Conservation (phyloP, 2,329 filamentous ascomycete species). For the Trichophyton benhamiae region DNA sequence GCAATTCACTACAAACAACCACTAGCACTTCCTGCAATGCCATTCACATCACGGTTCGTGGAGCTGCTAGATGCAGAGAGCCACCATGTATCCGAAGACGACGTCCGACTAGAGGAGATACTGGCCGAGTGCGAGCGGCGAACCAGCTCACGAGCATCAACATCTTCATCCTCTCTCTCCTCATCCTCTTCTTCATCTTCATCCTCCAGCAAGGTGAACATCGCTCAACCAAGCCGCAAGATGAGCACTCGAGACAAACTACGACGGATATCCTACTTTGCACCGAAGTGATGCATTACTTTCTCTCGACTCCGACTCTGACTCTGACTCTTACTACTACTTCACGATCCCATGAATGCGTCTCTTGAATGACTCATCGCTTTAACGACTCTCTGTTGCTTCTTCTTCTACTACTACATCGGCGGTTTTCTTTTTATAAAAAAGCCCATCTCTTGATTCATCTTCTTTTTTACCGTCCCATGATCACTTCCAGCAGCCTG, state of each 20-base stretch:
- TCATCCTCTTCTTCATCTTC: background rate
- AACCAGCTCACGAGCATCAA: background rate
- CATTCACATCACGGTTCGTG: constrained; percentile 11
- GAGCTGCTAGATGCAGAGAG: constrained; percentile 12
- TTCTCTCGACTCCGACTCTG: background rate
- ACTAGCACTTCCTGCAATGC: constrained; percentile 1
- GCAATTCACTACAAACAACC: background rate
- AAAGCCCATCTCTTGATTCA: background rate
- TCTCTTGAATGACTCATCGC: background rate
- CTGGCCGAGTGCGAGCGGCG: constrained; percentile 10
- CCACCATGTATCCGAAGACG: constrained; percentile 9
- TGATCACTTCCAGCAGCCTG: background rate
- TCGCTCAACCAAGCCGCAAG: background rate
- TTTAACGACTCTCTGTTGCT: background rate
- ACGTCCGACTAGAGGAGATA: constrained; percentile 13
- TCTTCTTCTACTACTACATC: background rate
- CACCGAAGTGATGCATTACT: background rate
- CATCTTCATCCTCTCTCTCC: background rate
- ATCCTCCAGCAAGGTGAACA: constrained; percentile 2
- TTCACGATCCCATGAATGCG: constrained; percentile 1
- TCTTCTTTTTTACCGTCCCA: background rate
- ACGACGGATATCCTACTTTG: background rate
- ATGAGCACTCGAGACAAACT: background rate
- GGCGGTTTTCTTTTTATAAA: background rate
- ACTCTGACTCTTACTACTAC: background rate